Percentiles rank a stretch among this genome's conserved stretches.
phyloP scores from a whole-genome alignment of 345 rosid genomes.

The Turritis glabra region DNA sequence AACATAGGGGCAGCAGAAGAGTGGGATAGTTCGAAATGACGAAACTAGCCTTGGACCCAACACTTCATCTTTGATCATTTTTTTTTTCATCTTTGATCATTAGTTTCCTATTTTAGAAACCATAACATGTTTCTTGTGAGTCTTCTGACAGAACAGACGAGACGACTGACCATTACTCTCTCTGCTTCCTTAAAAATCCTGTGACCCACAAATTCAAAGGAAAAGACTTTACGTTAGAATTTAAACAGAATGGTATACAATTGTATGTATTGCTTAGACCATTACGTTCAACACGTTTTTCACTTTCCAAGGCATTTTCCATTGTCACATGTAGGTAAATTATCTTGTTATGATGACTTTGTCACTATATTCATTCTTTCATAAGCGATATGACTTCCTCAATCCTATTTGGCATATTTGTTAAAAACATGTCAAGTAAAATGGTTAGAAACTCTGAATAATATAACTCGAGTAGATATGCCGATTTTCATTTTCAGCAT shows the following conservation, averaged over 20 bases:
- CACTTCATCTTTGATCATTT: constrained; percentile 23
- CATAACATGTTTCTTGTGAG: constrained; percentile 33
- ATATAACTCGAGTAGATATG: neutral
- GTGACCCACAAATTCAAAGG: constrained; percentile 32
- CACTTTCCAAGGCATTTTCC: neutral
- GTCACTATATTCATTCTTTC: neutral
- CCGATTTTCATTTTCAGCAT: neutral
- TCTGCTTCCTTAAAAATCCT: constrained; percentile 20
- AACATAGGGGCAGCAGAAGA: neutral
- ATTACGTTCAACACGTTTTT: neutral
- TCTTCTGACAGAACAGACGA: constrained; percentile 29
- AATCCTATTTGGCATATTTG: neutral
- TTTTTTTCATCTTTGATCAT: constrained; percentile 24
- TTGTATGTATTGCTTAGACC: neutral
- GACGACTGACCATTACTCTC: constrained; percentile 21
- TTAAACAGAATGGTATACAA: neutral
- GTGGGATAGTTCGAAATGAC: constrained; percentile 4
- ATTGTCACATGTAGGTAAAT: neutral
- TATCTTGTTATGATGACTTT: neutral
- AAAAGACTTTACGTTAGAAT: constrained; percentile 9
- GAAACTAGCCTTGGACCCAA: constrained; percentile 34
- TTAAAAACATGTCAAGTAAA: neutral
- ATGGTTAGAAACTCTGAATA: neutral
- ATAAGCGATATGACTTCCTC: neutral
- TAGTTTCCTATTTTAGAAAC: constrained; percentile 31